Base-by-base conservation (phyloP, 2,329 filamentous ascomycete genomes). In the Paecilomyces dactylethromorphus region DNA sequence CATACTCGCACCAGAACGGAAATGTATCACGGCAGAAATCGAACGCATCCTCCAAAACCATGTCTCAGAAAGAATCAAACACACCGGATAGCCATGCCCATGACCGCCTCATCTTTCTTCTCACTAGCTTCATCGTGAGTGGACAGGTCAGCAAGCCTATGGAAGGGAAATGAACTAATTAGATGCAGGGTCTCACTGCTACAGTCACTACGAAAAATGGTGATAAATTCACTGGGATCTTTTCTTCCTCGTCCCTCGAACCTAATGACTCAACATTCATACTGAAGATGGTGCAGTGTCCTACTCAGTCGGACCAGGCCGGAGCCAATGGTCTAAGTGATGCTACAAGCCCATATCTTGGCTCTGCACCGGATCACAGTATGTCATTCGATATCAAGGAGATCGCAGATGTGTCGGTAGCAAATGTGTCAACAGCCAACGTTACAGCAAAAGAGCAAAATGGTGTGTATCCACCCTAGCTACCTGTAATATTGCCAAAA, bases 241-340 rank as follows among this genome's bases (percentile, higher is more conserved):
- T 87, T 65, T 85, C 83, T 49, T 82, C 81, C 52, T 81, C 80
- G 12, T 78, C 77, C 8, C 70, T 83, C 26, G 81, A 84, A 57
- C 69, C 79, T 3, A 76, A 71, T 62, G 81, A 84, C 62, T 76
- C 81, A 54, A 79, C 80, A 18, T 82, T 87, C 65, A 74, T 81
- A 29, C 77, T 88, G 65, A 89, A 88, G 72, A 89, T 89, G 86
- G 83, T 84, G 32, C 84, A 83, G 69, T 81, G 79, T 63, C 70
- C 78, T 58, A 71, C 72, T 18, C 71, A 72, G 56, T 62, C 69
- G 21, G 71, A 74, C 24, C 69, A 71, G 33, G 59, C 68, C 24
- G 72, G 71, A 22, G 55, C 70, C 15, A 80, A 80, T 61, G 78
- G 78, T n/a, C 64, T 74, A 31, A 75, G 71, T 59, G 70, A 79